These are phyloP conservation scores for Dovyalis caffra DNA, from an alignment of 345 rosid species.

Conservation along the genomic window DNA sequence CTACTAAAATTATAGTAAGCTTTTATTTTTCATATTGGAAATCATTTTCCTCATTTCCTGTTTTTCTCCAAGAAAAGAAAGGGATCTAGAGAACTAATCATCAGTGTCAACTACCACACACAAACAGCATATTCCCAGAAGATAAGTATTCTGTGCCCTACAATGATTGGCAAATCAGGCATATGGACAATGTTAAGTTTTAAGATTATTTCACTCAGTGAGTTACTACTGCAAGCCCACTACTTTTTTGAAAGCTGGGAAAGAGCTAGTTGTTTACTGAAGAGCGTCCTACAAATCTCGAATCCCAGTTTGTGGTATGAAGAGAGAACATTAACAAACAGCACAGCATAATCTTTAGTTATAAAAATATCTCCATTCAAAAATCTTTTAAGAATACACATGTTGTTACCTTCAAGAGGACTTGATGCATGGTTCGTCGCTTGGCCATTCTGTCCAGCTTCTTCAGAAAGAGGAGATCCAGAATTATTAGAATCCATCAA, in stretches of 20 bases:
- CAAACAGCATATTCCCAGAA: neutral
- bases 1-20: neutral
- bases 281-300: no score
- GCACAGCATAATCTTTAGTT: neutral
- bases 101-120: neutral
- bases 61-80: no score
- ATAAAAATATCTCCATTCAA: neutral
- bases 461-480: constrained; percentile 81
- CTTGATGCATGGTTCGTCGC: constrained; percentile 54
- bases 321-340: neutral
- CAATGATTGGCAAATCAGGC: neutral
- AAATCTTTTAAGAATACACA: neutral
- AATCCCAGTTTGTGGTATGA: neutral
- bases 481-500: constrained; percentile 61
- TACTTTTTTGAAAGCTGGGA: no score
- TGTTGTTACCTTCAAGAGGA: constrained; percentile 71
- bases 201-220: no score
- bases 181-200: neutral
- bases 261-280: no score
- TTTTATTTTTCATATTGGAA: neutral
- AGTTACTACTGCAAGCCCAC: no score
- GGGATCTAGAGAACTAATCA: no score
- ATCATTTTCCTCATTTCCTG: neutral
- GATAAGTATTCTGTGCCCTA: neutral
- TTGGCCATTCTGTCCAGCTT: constrained; percentile 71